Evolutionary conservation across 176 grass and related monocot species (phyloP).

Genomic region (Avena eriantha): DNA sequence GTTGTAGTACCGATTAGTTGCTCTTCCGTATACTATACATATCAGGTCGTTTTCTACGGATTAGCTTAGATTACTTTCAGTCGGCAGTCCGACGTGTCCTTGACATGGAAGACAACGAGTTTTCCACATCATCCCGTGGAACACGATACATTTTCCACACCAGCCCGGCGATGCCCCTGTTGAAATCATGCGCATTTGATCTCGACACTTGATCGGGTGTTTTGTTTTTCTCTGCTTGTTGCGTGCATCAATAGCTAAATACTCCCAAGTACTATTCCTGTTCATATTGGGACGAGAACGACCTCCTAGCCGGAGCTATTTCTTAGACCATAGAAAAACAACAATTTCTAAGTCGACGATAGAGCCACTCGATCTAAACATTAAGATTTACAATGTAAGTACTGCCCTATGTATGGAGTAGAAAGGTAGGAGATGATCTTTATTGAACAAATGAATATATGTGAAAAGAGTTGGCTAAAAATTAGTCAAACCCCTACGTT

Average conservation of each 20-base stretch:
- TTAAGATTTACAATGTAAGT: neutral
- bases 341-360: neutral
- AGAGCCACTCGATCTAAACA: neutral
- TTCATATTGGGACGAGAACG: neutral
- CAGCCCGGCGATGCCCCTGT: conserved; percentile 6
- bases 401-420: neutral
- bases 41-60: conserved; percentile 35
- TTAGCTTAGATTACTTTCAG: conserved; percentile 20
- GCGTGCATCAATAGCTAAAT: neutral
- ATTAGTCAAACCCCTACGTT: neutral
- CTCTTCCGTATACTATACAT: neutral
- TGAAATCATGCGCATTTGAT: conserved; percentile 1
- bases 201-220: conserved; percentile 28
- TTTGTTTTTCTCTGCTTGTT: neutral
- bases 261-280: too few relatives aligned
- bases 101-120: conserved; percentile 17
- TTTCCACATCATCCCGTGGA: neutral
- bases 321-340: neutral
- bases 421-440: neutral
- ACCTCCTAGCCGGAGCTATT: conserved; percentile 3
- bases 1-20: neutral
- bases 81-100: conserved; percentile 34
- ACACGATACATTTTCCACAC: conserved; percentile 27
- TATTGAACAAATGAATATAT: neutral
- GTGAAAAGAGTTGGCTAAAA: neutral